Evolutionary conservation across 2,329 filamentous ascomycete species (phyloP).

Genomic region (Hymenoscyphus scutula): DNA sequence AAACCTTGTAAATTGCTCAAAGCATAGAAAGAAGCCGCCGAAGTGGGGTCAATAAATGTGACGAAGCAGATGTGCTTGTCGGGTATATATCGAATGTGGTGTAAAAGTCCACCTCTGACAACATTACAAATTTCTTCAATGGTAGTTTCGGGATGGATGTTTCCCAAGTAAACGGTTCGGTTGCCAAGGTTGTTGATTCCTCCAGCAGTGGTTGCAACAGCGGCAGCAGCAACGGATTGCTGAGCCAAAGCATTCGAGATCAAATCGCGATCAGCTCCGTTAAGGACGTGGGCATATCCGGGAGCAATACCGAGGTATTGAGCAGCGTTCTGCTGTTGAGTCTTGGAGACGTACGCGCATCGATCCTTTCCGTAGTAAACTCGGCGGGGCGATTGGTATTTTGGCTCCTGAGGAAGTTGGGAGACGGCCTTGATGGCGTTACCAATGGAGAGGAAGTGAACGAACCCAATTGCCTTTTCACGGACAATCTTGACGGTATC

Average conservation of each 20-base stretch:
- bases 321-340: conserved; percentile 97
- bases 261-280: conserved; percentile 91
- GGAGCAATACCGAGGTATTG: conserved; percentile 97
- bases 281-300: conserved; percentile 93
- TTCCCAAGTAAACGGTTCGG: conserved; percentile 94
- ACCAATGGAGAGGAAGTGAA: conserved; percentile 95
- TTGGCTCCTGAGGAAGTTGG: conserved; percentile 91
- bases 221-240: conserved; percentile 94
- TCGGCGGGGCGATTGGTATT: conserved; percentile 92
- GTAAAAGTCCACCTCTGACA: conserved; percentile 88
- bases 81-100: conserved; percentile 98
- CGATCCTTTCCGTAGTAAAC: conserved; percentile 99
- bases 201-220: conserved; percentile 92
- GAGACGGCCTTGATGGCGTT: conserved; percentile 98
- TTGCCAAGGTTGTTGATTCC: conserved; percentile 98
- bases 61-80: conserved; percentile 99
- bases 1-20: conserved; percentile 95
- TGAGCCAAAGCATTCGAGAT: conserved; percentile 96
- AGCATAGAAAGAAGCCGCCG: conserved; percentile 95
- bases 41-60: conserved; percentile 97
- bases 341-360: conserved; percentile 98
- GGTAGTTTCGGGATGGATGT: conserved; percentile 97
- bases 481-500: conserved; percentile 97
- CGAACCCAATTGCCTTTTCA: conserved; percentile 96
- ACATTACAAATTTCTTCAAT: conserved; percentile 99